Percentiles rank a stretch among this genome's conserved stretches.
Conservation (phyloP, 192 early-diverging fungal species). For the Gonapodya sp. region DNA sequence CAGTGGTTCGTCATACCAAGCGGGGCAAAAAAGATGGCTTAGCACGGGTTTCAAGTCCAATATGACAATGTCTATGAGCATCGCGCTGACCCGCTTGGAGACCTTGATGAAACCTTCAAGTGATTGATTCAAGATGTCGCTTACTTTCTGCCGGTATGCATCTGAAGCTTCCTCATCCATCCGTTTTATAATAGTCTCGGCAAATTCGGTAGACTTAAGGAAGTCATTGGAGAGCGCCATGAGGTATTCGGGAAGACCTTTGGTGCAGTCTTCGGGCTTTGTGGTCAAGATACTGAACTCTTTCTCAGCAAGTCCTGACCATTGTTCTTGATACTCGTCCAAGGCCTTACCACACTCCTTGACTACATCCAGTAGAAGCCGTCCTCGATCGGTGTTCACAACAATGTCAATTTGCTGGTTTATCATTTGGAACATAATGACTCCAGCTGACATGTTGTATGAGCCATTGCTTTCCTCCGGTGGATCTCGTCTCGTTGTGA, state of each 20-base stretch:
- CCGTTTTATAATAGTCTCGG: constrained; percentile 61
- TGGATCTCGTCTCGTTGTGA: constrained; percentile 50
- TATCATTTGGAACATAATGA: constrained; percentile 93
- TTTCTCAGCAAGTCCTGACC: constrained; percentile 61
- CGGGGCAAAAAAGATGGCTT: constrained; percentile 53
- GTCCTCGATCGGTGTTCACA: constrained; percentile 71
- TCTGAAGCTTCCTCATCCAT: constrained; percentile 7
- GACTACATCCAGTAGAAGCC: constrained; percentile 78
- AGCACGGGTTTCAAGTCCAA: constrained; percentile 72
- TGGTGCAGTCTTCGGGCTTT: constrained; percentile 59
- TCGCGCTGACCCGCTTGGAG: constrained; percentile 60
- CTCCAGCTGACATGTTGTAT: constrained; percentile 73
- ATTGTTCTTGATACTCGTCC: constrained; percentile 71
- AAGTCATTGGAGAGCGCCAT: constrained; percentile 95
- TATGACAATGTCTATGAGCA: constrained; percentile 76
- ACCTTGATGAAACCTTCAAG: constrained; percentile 88
- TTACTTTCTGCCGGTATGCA: constrained; percentile 17
- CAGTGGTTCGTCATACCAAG: constrained; percentile 89
- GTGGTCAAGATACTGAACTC: constrained; percentile 76
- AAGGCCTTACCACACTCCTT: constrained; percentile 69
- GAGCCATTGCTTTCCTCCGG: constrained; percentile 75
- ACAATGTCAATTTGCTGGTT: constrained; percentile 95
- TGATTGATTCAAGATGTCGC: constrained; percentile 40
- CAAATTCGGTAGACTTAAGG: constrained; percentile 81
- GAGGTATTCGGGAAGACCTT: constrained; percentile 88